Evolutionary conservation across 176 grass and related monocot genomes (phyloP).

Genomic region (Zoysia japonica): DNA sequence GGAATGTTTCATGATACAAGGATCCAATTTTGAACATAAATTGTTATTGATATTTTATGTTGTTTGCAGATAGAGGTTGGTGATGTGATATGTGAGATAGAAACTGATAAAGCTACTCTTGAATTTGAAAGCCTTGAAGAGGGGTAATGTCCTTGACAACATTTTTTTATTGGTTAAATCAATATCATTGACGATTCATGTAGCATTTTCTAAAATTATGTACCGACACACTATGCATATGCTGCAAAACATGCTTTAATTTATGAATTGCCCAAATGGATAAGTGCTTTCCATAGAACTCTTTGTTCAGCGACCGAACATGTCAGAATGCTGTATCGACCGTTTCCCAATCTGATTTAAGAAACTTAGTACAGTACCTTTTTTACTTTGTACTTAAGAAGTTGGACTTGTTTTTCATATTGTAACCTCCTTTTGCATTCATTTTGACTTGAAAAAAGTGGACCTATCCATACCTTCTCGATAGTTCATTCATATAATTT

Average conservation of each 20-base stretch:
- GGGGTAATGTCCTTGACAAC: slow-evolving; percentile 59
- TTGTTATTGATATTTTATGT: slow-evolving; percentile 2
- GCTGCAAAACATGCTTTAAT: slow-evolving; percentile 10
- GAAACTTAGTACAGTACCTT: background rate
- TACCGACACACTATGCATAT: background rate
- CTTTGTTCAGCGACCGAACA: background rate
- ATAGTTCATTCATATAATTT: slow-evolving; percentile 7
- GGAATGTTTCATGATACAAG: slow-evolving; percentile 19
- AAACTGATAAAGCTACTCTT: slow-evolving; percentile 96
- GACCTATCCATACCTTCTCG: slow-evolving; percentile 16
- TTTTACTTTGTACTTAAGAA: slow-evolving; percentile 4
- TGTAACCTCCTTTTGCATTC: background rate
- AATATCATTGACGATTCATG: background rate
- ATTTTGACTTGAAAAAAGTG: slow-evolving; percentile 4
- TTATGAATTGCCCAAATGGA: slow-evolving; percentile 4
- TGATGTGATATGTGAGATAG: slow-evolving; percentile 97
- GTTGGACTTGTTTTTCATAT: slow-evolving; percentile 20
- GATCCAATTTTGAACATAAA: background rate
- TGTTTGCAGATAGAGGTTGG: slow-evolving; percentile 88
- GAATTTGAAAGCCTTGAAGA: slow-evolving; percentile 98
- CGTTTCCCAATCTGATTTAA: background rate
- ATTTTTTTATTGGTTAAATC: slow-evolving; percentile 15
- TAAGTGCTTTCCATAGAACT: slow-evolving; percentile 13
- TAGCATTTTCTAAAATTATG: background rate
- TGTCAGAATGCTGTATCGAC: slow-evolving; percentile 1